These are phyloP conservation scores for Stagonosporopsis rhizophila DNA, from an alignment of 2,329 filamentous ascomycete species.

Conservation along the genomic window DNA sequence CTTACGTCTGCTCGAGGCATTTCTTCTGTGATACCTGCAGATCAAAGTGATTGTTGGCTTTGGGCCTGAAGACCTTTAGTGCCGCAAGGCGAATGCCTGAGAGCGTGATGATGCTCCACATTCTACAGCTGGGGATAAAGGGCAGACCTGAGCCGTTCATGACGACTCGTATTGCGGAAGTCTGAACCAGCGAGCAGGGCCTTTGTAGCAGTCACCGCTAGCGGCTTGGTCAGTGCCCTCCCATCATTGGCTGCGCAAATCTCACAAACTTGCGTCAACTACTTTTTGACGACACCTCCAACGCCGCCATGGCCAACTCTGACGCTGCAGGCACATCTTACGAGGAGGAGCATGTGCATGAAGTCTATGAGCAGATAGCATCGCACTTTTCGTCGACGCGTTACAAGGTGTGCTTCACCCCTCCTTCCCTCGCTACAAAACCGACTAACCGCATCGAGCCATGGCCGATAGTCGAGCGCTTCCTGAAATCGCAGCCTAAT, in stretches of 20 bases:
- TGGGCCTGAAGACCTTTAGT: neutral
- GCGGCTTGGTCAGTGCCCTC: constrained; percentile 2
- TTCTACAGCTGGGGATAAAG: too few relatives aligned
- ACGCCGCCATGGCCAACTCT: constrained; percentile 25
- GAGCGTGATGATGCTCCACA: neutral
- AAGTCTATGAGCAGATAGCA: constrained; percentile 88
- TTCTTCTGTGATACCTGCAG: neutral
- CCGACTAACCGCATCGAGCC: constrained; percentile 60
- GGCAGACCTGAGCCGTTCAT: too few relatives aligned
- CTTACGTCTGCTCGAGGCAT: neutral
- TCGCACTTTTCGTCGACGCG: constrained; percentile 82
- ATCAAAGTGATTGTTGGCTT: neutral
- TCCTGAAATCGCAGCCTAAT: constrained; percentile 69
- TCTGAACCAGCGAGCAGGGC: neutral
- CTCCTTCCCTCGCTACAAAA: constrained; percentile 8
- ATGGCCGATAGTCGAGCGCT: constrained; percentile 88
- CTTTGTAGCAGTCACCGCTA: neutral
- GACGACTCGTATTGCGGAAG: too few relatives aligned
- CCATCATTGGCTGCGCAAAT: constrained; percentile 18
- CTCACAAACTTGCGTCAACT: constrained; percentile 2
- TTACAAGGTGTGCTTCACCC: constrained; percentile 64
- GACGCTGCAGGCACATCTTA: constrained; percentile 63
- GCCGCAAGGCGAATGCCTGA: neutral
- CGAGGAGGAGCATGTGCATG: constrained; percentile 87
- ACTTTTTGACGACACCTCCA: neutral